Evolutionary conservation across 257 asterid species (phyloP).

Genomic region (Asclepias syriaca): DNA sequence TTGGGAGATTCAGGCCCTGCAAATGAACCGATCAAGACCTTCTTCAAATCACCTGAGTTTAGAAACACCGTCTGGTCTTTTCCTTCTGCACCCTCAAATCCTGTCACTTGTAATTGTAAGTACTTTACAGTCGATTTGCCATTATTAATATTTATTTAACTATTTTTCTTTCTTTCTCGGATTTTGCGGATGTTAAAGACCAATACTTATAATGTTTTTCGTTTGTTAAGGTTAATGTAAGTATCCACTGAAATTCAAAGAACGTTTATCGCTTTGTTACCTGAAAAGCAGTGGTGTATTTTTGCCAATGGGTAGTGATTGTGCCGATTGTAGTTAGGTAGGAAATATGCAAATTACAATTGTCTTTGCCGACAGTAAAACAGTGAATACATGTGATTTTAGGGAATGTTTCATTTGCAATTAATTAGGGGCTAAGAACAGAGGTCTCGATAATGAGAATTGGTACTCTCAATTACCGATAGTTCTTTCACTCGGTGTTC

Average conservation of each 20-base stretch:
- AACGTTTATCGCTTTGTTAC: neutral
- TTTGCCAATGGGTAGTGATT: neutral
- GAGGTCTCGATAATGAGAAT: neutral
- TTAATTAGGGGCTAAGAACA: neutral
- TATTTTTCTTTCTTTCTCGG: too few species aligned
- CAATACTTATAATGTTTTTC: neutral
- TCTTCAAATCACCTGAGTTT: slow-evolving; percentile 75
- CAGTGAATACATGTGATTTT: neutral
- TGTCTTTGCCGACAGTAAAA: too few species aligned
- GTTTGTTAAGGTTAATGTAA: neutral
- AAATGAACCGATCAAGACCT: slow-evolving; percentile 78
- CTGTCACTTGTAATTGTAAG: slow-evolving; percentile 90
- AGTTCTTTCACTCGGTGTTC: neutral
- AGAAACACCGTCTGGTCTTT: slow-evolving; percentile 75
- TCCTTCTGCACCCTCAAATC: slow-evolving; percentile 92
- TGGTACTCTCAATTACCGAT: neutral
- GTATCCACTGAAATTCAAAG: neutral
- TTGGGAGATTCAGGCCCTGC: slow-evolving; percentile 97
- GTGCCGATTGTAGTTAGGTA: too few species aligned
- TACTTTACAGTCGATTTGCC: neutral
- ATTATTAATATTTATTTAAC: neutral
- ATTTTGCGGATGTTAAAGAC: too few species aligned
- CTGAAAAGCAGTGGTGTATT: neutral
- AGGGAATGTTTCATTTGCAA: neutral
- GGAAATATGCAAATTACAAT: neutral